Conservation (phyloP, 768 basidiomycete genomes). For the Boletales sp. region DNA sequence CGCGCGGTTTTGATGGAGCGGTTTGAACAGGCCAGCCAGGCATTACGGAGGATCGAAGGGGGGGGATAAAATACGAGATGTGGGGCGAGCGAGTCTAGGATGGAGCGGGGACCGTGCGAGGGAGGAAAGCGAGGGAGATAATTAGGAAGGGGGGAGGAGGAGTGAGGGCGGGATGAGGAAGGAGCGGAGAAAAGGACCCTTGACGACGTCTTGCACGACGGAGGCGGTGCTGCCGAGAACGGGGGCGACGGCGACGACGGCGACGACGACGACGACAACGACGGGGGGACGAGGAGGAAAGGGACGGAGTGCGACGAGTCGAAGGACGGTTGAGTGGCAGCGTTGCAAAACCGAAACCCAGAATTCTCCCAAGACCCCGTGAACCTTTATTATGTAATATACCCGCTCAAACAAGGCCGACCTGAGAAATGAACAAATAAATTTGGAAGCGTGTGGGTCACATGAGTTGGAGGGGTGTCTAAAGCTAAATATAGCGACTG, state of each 20-base stretch:
- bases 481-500: too few species aligned
- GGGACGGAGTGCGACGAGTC: slow-evolving; percentile 30
- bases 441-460: not conserved
- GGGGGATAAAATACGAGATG: slow-evolving; percentile 20
- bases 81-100: slow-evolving; percentile 16
- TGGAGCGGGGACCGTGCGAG: slow-evolving; percentile 21
- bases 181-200: slow-evolving; percentile 17
- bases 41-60: slow-evolving; percentile 33
- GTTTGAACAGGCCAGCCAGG: slow-evolving; percentile 47
- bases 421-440: not conserved
- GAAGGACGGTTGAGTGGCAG: slow-evolving; percentile 20
- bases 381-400: slow-evolving; percentile 22
- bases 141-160: slow-evolving; percentile 20
- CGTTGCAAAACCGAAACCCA: slow-evolving; percentile 34
- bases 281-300: slow-evolving; percentile 26
- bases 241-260: slow-evolving; percentile 20
- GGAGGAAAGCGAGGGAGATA: slow-evolving; percentile 21
- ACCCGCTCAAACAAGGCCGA: slow-evolving; percentile 1
- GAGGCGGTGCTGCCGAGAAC: slow-evolving; percentile 20
- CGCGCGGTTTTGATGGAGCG: slow-evolving; percentile 23
- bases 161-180: slow-evolving; percentile 28
- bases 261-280: slow-evolving; percentile 18
- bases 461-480: not conserved
- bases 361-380: slow-evolving; percentile 34
- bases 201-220: slow-evolving; percentile 21